Evolutionary conservation across 2,329 filamentous ascomycete species (phyloP), one percentile per base, ranked within the genome.

Genomic region (Triangularia setosa): DNA sequence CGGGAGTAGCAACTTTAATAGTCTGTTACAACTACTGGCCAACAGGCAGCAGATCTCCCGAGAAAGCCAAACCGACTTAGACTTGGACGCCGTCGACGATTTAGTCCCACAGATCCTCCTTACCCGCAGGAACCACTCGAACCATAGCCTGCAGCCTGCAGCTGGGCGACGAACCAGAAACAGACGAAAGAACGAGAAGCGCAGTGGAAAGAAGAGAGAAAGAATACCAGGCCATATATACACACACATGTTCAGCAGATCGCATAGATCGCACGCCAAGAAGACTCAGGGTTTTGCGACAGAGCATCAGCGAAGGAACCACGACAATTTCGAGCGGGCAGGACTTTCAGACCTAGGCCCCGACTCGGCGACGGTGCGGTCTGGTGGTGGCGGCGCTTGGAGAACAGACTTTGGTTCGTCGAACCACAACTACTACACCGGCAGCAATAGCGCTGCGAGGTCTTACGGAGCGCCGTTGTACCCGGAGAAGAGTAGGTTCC

Each of bases 191-290:
- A 21, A 18, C n/a, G n/a, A 48, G n/a, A 48, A 48, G 40, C 21
- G 21, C n/a, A 21, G n/a, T 48, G 21, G 40, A 48, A 9, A 48
- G n/a, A 48, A n/a, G 21, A 18, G 35, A 44, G 35, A n/a, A 44
- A 21, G 40, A n/a, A 48, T 48, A 48, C 8, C 40, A 21, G 62
- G 64, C 56, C 35, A 63, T 57, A 59, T 57, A 53, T 23, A 62
- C 52, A 40, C 70, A 73, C 78, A 78, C 75, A 81, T 81, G 79
- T 81, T 81, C 72, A 76, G 75, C 76, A 79, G 79, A 76, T 80
- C 79, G 63, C 76, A 76, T 67, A 77, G 78, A 76, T 80, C 78
- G 64, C 77, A 76, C 68, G 73, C 73, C 66, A 73, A 74, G 67
- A 79, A 76, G 71, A 64, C 70, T 66, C 68, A 76, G 72, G 76